Evolutionary conservation across 176 grass and related monocot genomes (phyloP).

Genomic region (Saccharum spontaneum): DNA sequence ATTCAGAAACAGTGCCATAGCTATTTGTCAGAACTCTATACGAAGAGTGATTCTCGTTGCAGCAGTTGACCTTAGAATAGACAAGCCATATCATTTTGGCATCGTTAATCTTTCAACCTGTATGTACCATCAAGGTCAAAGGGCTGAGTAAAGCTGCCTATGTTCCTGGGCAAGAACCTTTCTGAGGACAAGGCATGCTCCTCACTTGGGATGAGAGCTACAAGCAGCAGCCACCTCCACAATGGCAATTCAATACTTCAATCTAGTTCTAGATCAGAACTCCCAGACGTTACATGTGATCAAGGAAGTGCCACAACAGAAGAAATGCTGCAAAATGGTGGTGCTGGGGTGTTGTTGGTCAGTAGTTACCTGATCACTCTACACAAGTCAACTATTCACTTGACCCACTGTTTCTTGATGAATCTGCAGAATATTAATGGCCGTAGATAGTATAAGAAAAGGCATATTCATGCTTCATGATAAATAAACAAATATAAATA

Average conservation of each 20-base stretch:
- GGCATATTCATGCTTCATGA: constrained; percentile 4
- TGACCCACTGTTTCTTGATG: constrained; percentile 50
- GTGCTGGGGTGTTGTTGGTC: constrained; percentile 27
- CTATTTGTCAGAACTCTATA: constrained; percentile 46
- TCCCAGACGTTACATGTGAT: constrained; percentile 19
- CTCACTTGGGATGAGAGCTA: constrained; percentile 34
- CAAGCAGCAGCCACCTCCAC: constrained; percentile 27
- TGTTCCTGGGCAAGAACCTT: constrained; percentile 23
- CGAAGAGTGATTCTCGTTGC: constrained; percentile 27
- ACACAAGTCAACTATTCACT: constrained; percentile 47
- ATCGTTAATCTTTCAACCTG: constrained; percentile 26
- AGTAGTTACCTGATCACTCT: constrained; percentile 42
- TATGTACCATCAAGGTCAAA: constrained; percentile 37
- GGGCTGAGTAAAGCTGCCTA: constrained; percentile 18
- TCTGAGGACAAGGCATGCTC: constrained; percentile 8
- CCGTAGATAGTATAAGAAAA: constrained; percentile 30
- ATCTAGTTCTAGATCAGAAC: constrained; percentile 33
- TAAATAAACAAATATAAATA: constrained; percentile 15
- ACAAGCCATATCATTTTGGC: constrained; percentile 25
- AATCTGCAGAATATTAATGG: constrained; percentile 42
- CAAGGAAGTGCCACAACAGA: constrained; percentile 28
- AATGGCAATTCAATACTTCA: constrained; percentile 22
- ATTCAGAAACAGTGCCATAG: constrained; percentile 25
- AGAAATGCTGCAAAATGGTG: constrained; percentile 33
- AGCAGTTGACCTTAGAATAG: constrained; percentile 27